Evolutionary conservation across 495 filamentous ascomycete genomes (phyloP).

Genomic region (Lasiosphaeriaceae sp.): DNA sequence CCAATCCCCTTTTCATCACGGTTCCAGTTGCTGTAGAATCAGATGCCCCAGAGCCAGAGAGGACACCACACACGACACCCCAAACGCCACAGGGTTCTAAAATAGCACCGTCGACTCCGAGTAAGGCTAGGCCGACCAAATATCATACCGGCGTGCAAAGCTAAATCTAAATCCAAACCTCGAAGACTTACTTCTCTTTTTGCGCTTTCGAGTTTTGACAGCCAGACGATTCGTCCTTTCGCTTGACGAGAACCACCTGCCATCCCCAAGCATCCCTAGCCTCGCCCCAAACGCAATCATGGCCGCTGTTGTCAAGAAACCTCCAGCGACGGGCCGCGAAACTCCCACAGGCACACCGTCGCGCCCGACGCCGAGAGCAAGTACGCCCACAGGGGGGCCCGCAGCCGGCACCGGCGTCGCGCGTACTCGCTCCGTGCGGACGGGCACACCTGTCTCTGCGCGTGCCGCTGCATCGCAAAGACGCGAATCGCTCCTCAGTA

Average conservation of each 20-base stretch:
- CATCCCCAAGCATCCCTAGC: not conserved
- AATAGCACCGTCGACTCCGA: constrained; percentile 16
- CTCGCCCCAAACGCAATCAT: constrained; percentile 12
- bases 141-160: not conserved
- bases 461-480: constrained; percentile 60
- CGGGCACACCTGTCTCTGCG: constrained; percentile 62
- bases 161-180: not conserved
- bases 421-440: constrained; percentile 48
- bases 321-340: constrained; percentile 36
- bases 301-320: constrained; percentile 44
- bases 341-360: constrained; percentile 30
- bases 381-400: constrained; percentile 34
- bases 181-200: not conserved
- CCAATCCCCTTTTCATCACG: constrained; percentile 13
- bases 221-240: no score
- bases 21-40: constrained; percentile 17
- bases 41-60: constrained; percentile 8
- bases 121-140: not conserved
- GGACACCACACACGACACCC: not conserved
- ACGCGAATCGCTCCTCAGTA: constrained; percentile 59
- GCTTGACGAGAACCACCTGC: no score
- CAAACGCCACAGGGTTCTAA: constrained; percentile 19
- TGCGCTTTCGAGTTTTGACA: no score
- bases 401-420: constrained; percentile 31
- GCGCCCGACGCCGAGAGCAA: constrained; percentile 29